Base-by-base conservation (phyloP, 2,329 filamentous ascomycete species). In the Verticillium klebahnii region DNA sequence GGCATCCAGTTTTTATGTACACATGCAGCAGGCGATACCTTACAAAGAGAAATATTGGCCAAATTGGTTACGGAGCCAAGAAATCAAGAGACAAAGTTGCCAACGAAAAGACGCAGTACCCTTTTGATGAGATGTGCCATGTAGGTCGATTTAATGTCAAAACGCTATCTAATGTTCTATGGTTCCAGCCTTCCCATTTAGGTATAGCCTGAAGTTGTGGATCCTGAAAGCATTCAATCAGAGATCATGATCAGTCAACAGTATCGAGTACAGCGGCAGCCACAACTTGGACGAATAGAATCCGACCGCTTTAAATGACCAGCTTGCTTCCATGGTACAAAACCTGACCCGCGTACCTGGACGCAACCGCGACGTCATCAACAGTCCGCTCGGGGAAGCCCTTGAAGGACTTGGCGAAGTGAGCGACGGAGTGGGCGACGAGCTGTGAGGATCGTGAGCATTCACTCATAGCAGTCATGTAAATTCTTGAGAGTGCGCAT, bases 401-500 rank as follows among this genome's bases (percentile, higher is more conserved):
- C 5, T 89, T 78, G 65, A 91, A 87, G 0, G 86, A 89, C 3
- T 77, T 71, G 12, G 88, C 89, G 68, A 86, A 92, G 0, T 85
- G 88, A 1, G 88, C 89, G n/a, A 91, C 85, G 1, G 87, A 87
- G 73, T 90, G 87, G 2, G 90, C 89, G 66, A 93, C 88, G 39
- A 88, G 77, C 83, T 85, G 60, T 3, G 40, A 34, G 7, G 5
- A 23, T 7, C 25, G 25, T 56, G 1, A 52, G n/a, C 45, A 25
- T 12, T 9, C 12, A 11, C 2, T 52, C 45, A 23, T 23, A 7
- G 19, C 5, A 1, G n/a, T 8, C 6, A 23, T 5, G 40, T 4
- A 1, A 5, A 14, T 14, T 36, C 9, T 6, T 14, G 3, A 8
- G 5, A 14, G 34, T 14, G 14, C 14, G 11, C 77, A 71, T 72